Base-by-base conservation (phyloP, 2,329 filamentous ascomycete genomes). In the Stylonectria norvegica region DNA sequence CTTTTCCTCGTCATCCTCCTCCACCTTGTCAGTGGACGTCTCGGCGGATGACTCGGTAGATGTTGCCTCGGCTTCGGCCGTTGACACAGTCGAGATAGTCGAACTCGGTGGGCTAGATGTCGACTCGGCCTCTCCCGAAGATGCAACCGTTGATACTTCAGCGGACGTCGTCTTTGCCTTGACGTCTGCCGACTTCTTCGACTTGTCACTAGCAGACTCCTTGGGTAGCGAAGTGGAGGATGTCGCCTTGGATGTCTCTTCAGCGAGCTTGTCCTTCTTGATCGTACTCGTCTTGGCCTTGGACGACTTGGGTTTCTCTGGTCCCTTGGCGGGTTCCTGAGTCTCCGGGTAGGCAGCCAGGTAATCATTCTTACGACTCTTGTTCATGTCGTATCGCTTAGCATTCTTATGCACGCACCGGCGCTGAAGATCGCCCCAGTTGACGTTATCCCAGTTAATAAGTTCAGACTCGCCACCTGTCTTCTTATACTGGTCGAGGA, bases 381-480 rank as follows among this genome's bases (percentile, higher is more conserved):
- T 65, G 36, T 63, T 54, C 43, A 66, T 59, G 51, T 68, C 70
- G 60, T 71, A 93, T 15, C 88, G 78, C 25, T 76, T 75, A 42
- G 75, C 70, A 63, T 94, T 94, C 50, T 69, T 73, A 48, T 75
- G 64, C 1, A 81, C 60, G 56, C 87, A 93, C 19, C 75, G 65
- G 36, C 79, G 68, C 59, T 91, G 86, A 14, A 91, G 67, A 20
- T 75, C 64, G 11, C 83, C 83, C 87, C 87, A 93, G 47, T 79
- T 73, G 20, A 89, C 75, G 18, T 70, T 67, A 19, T 76, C 69
- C 82, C 85, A 89, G 16, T 80, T 67, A 6, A 79, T 62, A 20
- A 44, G 59, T 43, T 61, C 63, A 4, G 49, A 45, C 29, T 62
- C 55, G 10, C 58, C 62, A 46, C 60, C 62, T 4, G 71, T 64